These are phyloP conservation scores for Neofusicoccum sp. DNA, from an alignment of 2,329 filamentous ascomycete genomes.

Conservation along the genomic window DNA sequence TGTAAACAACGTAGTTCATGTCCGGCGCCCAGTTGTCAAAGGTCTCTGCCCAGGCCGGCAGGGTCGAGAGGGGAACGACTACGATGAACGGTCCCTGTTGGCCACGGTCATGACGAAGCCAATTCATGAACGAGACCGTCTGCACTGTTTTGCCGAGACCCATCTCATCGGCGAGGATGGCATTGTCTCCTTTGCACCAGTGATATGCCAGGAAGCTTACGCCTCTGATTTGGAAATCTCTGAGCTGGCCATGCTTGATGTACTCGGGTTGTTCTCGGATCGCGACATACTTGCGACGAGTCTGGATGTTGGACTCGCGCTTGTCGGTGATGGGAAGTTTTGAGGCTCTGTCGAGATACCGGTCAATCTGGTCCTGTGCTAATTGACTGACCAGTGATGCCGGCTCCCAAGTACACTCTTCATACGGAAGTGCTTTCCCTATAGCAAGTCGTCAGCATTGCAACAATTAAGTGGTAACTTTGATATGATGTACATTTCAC, in stretches of 20 bases:
- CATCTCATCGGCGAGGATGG: slow-evolving; percentile 98
- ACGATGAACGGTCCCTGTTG: slow-evolving; percentile 96
- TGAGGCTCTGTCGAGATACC: slow-evolving; percentile 81
- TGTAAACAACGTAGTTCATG: slow-evolving; percentile 95
- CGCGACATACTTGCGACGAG: slow-evolving; percentile 54
- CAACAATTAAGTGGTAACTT: slow-evolving; percentile 18
- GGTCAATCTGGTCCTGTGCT: slow-evolving; percentile 88
- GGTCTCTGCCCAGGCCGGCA: slow-evolving; percentile 97
- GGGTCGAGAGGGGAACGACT: slow-evolving; percentile 94
- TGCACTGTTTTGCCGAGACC: slow-evolving; percentile 97
- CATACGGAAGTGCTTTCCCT: slow-evolving; percentile 87
- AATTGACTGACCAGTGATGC: slow-evolving; percentile 73
- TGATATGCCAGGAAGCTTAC: slow-evolving; percentile 96
- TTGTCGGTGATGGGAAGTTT: slow-evolving; percentile 80
- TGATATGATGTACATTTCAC: slow-evolving; percentile 72
- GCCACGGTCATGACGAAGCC: slow-evolving; percentile 84
- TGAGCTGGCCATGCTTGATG: slow-evolving; percentile 79
- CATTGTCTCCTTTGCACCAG: slow-evolving; percentile 92
- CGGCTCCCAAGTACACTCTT: slow-evolving; percentile 91
- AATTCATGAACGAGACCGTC: slow-evolving; percentile 95
- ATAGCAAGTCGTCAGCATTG: slow-evolving; percentile 28
- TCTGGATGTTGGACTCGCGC: slow-evolving; percentile 73
- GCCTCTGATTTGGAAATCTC: slow-evolving; percentile 91
- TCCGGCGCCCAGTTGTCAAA: slow-evolving; percentile 97
- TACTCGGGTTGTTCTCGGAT: slow-evolving; percentile 86